Evolutionary conservation across 202 grass and related monocot genomes (phyloP), one percentile per base, ranked within the genome.

Genomic region (Hordeum pubiflorum): DNA sequence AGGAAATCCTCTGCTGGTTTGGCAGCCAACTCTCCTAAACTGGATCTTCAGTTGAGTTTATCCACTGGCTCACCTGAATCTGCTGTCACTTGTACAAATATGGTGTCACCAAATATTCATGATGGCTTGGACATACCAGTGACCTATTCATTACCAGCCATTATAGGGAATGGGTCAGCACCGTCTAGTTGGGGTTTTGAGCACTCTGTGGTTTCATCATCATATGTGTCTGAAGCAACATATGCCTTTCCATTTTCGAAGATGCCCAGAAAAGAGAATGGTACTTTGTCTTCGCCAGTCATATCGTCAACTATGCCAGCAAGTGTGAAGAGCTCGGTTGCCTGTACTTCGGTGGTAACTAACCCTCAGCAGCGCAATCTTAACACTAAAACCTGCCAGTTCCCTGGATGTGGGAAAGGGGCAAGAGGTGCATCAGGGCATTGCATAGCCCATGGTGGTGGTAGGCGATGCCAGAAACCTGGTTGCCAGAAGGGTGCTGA

Each of bases 391-490:
- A 84, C 65, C 38, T 97, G 92, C 69, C 88, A 93, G 81, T 92
- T 91, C 63, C 92, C 84, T 69, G 92, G 95, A 43, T 97, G 95
- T 80, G 73, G 56, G 52, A 97, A 94, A 85, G 88, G 95, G 68
- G 95, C 95, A 56, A 91, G 92, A 84, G 95, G 95, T 46, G 83
- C 92, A 17, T 93, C 95, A 21, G 91, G 92, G 36, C 75, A 57
- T 74, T 97, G 95, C 84, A 94, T 97, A 86, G 92, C 88, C 72
- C 95, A 97, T 86, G 95, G 95, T 26, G 95, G 95, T 24, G 95
- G 95, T 29, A 76, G 77, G 46, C 67, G 92, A 52, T 97, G 95
- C 82, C 88, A 93, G 38, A 94, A 90, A 63, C 29, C 46, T 79
- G 88, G 92, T 50, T 97, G 92, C 81, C 88, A 89, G 17, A 97